Percentiles rank a stretch among this genome's conserved stretches.
Conservation (phyloP, 2,329 filamentous ascomycete species). For the Dichotomopilus funicola region DNA sequence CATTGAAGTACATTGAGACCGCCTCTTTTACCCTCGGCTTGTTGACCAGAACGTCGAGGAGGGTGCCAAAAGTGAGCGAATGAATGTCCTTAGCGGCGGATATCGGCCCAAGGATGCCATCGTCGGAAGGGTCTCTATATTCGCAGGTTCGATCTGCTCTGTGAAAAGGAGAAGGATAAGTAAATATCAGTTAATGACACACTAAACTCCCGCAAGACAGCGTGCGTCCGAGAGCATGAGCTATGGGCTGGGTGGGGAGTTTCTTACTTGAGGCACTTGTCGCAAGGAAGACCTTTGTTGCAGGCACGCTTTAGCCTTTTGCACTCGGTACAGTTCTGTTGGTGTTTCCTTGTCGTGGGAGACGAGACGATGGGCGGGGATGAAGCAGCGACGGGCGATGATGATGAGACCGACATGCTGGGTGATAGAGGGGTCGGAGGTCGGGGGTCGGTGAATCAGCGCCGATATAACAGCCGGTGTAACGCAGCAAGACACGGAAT, state of each 20-base stretch:
- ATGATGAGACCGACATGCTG: conserved; percentile 19
- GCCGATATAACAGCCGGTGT: not conserved
- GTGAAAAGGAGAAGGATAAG: not conserved
- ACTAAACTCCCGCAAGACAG: not conserved
- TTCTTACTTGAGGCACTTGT: conserved; percentile 27
- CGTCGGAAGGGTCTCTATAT: conserved; percentile 5
- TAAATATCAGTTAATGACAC: too few relatives aligned
- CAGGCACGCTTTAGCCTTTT: conserved; percentile 27
- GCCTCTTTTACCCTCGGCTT: conserved; percentile 21
- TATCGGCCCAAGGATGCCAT: conserved; percentile 22
- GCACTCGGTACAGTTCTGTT: conserved; percentile 26
- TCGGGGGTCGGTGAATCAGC: conserved; percentile 1
- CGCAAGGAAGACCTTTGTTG: conserved; percentile 27
- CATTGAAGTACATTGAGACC: conserved; percentile 23
- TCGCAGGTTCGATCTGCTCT: conserved; percentile 1
- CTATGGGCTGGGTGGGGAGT: not conserved
- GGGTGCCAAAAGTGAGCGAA: conserved; percentile 22
- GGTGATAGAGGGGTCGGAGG: not conserved
- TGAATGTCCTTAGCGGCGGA: conserved; percentile 25
- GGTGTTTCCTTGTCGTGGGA: conserved; percentile 17
- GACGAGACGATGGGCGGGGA: conserved; percentile 9
- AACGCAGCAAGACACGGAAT: conserved; percentile 2
- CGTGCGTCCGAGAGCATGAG: not conserved
- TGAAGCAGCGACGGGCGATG: conserved; percentile 14
- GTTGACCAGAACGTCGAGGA: conserved; percentile 24